Evolutionary conservation across 345 rosid genomes (phyloP), one percentile per base, ranked within the genome.

Genomic region (Chamaenerion angustifolium): DNA sequence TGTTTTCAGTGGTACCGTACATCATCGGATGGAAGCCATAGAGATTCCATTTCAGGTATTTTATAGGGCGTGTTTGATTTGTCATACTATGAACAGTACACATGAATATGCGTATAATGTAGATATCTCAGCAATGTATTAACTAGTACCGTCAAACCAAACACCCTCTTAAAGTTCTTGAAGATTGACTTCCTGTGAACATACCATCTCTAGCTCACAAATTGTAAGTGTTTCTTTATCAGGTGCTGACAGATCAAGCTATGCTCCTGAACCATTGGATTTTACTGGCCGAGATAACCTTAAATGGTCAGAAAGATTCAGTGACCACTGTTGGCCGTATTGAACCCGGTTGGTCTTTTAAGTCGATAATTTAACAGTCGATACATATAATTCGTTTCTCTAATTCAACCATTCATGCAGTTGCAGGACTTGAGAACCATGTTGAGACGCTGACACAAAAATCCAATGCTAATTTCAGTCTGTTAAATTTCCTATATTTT

Each of bases 221-320:
- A 7, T 50, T 49, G 57, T 51, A 51, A 51, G 23, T 52, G 44
- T 48, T 47, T 52, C 53, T 16, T 43, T 57, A 27, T 64, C 64
- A 92, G 98, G 94, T 67, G 97, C 97, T 27, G 67, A 66, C 53
- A 62, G 49, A 47, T 51, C 67, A 8, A 66, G 68, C 18, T 93
- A 93, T 73, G 95, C 99, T 58, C 95, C 95, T 2, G 99, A 93
- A 59, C 97, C 99, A 8, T 72, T 79, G 49, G 99, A 60, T 81
- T 31, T 62, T 93, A 67, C 83, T 71, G 70, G 97, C 74, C 12
- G 97, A 88, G 18, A 64, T 85, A 49, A 17, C 65, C 43, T 60
- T 64, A 16, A 73, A 79, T 55, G 77, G 99, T 54, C 89, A 76
- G 56, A 88, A 66, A 56, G 66, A 66, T 63, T 63, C 68, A 0